Evolutionary conservation across 139 green algal species (phyloP).

Genomic region (Gonium pectorale): DNA sequence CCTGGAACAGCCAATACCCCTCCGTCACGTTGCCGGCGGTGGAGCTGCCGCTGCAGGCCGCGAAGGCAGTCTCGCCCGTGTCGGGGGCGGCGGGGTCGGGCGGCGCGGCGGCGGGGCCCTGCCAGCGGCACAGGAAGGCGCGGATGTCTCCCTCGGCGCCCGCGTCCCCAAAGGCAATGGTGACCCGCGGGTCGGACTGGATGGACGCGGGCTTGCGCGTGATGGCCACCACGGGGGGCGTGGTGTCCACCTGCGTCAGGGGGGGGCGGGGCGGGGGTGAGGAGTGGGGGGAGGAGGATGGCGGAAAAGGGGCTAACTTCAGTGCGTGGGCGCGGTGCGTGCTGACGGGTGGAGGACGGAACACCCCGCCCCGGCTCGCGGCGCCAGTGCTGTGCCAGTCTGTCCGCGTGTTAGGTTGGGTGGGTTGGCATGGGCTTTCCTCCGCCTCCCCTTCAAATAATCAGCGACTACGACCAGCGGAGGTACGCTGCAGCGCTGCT

Average conservation of each 20-base stretch:
- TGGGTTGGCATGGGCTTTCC: too few species aligned
- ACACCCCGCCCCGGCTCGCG: too few species aligned
- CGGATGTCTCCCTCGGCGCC: slow-evolving; percentile 10
- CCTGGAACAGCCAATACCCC: slow-evolving; percentile 49
- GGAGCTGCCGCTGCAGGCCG: not conserved
- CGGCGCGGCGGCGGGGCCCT: not conserved
- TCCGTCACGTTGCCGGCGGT: slow-evolving; percentile 25
- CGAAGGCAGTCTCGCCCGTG: not conserved
- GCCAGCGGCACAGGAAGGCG: slow-evolving; percentile 38
- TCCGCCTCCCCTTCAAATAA: too few species aligned
- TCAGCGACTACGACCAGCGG: too few species aligned
- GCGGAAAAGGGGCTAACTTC: not conserved
- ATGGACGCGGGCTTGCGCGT: not conserved
- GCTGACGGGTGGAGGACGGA: too few species aligned
- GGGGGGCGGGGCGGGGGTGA: not conserved
- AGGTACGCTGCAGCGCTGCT: too few species aligned
- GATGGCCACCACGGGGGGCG: slow-evolving; percentile 34
- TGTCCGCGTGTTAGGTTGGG: too few species aligned
- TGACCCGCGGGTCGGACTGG: not conserved
- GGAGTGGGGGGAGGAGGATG: not conserved
- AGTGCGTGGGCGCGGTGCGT: not conserved
- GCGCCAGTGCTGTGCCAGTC: too few species aligned
- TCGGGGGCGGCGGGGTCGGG: slow-evolving; percentile 5
- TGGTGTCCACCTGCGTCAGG: slow-evolving; percentile 28
- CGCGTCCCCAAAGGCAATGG: slow-evolving; percentile 6